phyloP scores from a whole-genome alignment of 257 asterid species.

The Anisodus tanguticus region DNA sequence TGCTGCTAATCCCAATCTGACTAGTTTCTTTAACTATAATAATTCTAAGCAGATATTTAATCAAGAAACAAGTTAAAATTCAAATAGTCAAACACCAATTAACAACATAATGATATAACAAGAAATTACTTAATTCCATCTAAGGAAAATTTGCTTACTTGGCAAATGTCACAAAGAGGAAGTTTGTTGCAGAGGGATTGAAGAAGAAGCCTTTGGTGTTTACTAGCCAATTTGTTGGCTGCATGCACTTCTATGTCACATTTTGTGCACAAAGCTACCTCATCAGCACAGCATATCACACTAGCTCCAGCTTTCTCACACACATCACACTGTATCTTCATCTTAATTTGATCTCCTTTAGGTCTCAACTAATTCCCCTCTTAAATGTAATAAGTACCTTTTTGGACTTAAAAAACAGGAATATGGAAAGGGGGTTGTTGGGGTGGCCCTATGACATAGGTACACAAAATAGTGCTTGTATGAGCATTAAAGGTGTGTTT shows the following conservation, averaged over 20 bases:
- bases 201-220: slow-evolving; percentile 87
- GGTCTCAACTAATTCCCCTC: neutral
- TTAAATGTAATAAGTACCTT: neutral
- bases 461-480: too few species aligned
- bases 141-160: slow-evolving; percentile 44
- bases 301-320: slow-evolving; percentile 92
- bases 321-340: slow-evolving; percentile 98
- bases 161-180: slow-evolving; percentile 92
- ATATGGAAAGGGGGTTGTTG: too few species aligned
- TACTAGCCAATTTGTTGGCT: slow-evolving; percentile 90
- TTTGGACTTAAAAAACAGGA: neutral
- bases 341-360: slow-evolving; percentile 27
- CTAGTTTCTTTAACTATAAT: neutral
- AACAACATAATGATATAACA: neutral
- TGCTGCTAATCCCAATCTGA: neutral
- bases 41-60: neutral
- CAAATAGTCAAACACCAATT: neutral
- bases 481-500: too few species aligned
- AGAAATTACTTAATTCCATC: neutral
- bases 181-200: slow-evolving; percentile 77
- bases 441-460: too few species aligned
- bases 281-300: slow-evolving; percentile 95
- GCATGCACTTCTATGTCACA: slow-evolving; percentile 91
- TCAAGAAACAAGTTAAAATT: neutral
- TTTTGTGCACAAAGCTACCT: slow-evolving; percentile 82